Evolutionary conservation across 176 grass and related monocot genomes (phyloP).

Genomic region (Hsuehochloa calcarea): DNA sequence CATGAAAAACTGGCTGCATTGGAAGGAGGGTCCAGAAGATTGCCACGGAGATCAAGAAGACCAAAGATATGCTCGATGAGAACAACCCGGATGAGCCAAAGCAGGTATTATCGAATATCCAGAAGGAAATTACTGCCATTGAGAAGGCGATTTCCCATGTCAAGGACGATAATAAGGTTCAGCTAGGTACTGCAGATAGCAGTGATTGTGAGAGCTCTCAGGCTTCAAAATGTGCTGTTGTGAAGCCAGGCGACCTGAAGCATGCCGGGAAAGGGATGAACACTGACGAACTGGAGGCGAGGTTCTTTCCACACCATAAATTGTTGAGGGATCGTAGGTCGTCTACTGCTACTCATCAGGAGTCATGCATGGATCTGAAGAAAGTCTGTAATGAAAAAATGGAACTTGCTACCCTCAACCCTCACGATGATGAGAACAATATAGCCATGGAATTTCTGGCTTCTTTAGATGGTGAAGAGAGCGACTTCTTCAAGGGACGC

Average conservation of each 20-base stretch:
- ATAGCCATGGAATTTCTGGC: conserved; percentile 89
- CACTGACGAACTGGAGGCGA: conserved; percentile 77
- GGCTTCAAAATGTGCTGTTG: neutral
- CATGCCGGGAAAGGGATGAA: conserved; percentile 57
- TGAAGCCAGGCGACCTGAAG: conserved; percentile 28
- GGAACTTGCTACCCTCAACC: neutral
- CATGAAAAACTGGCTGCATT: conserved; percentile 77
- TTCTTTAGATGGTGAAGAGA: conserved; percentile 69
- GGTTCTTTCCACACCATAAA: conserved; percentile 94
- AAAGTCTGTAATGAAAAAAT: neutral
- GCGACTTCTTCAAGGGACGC: conserved; percentile 41
- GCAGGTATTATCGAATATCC: conserved; percentile 87
- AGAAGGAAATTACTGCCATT: conserved; percentile 77
- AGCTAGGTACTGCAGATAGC: conserved; percentile 43
- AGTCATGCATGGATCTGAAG: conserved; percentile 9
- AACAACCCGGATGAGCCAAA: conserved; percentile 90
- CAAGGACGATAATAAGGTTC: conserved; percentile 54
- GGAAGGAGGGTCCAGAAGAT: conserved; percentile 96
- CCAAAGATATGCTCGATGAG: conserved; percentile 84
- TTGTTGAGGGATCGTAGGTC: conserved; percentile 57
- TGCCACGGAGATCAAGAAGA: conserved; percentile 87
- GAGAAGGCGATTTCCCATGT: conserved; percentile 85
- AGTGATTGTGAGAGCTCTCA: conserved; percentile 33
- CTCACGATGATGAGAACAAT: conserved; percentile 45
- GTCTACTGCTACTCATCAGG: conserved; percentile 32